These are phyloP conservation scores for Fusarium duplospermum DNA, from an alignment of 2,329 filamentous ascomycete species.

Conservation along the genomic window DNA sequence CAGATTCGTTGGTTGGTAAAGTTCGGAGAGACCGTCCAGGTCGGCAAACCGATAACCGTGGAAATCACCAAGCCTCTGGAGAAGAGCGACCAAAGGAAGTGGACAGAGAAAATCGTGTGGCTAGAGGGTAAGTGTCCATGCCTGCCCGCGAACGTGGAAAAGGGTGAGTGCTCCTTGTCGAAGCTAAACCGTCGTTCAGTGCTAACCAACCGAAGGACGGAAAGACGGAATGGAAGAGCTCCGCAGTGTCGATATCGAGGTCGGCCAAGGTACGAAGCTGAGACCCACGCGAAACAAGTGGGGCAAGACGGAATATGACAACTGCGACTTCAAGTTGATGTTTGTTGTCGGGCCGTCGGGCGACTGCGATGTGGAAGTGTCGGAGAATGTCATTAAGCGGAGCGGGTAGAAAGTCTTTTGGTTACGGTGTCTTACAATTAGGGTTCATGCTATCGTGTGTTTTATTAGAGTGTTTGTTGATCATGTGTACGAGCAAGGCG, in stretches of 20 bases:
- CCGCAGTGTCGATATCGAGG: background rate
- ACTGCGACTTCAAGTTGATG: background rate
- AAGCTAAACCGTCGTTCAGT: background rate
- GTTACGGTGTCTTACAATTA: no score
- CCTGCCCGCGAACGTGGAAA: background rate
- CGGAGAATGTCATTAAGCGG: background rate
- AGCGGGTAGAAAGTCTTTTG: background rate
- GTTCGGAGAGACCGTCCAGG: no score
- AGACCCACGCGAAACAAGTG: background rate
- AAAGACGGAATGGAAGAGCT: background rate
- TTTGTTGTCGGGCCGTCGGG: background rate
- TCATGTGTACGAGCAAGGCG: no score
- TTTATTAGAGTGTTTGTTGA: no score
- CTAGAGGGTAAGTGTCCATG: fast-evolving
- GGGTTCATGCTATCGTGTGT: no score
- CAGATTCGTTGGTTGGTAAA: background rate
- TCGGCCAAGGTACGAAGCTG: background rate
- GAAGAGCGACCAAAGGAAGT: no score
- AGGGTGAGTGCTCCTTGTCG: background rate
- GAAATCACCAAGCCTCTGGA: no score
- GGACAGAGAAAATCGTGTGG: background rate
- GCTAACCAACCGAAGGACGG: background rate
- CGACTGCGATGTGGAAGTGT: background rate
- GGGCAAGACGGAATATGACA: background rate
- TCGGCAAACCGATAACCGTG: no score